phyloP scores from a whole-genome alignment of 441 rosid species.

The Euphorbia corollata region DNA sequence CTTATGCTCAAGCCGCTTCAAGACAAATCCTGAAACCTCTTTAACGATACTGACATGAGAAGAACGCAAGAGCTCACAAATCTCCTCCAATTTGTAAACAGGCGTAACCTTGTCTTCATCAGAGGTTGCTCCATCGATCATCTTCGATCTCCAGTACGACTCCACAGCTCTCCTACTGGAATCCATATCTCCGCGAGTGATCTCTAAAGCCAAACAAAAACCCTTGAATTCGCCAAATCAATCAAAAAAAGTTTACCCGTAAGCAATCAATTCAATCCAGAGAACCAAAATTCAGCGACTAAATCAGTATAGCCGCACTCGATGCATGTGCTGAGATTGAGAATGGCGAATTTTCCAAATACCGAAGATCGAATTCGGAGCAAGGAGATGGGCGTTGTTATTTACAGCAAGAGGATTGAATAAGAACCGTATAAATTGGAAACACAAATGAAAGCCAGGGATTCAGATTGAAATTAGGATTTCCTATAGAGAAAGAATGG shows the following conservation, averaged over 20 bases:
- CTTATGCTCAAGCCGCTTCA: slow-evolving; percentile 84
- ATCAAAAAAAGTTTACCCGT: slow-evolving; percentile 1
- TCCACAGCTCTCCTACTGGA: slow-evolving; percentile 99
- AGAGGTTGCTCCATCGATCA: slow-evolving; percentile 84
- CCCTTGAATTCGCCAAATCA: slow-evolving; percentile 4
- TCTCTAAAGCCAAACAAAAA: neutral
- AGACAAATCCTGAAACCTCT: slow-evolving; percentile 72
- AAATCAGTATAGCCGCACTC: slow-evolving; percentile 1
- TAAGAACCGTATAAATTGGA: neutral
- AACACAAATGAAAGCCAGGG: neutral
- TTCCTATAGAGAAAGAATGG: neutral
- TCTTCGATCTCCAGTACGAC: slow-evolving; percentile 92
- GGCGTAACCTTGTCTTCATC: slow-evolving; percentile 90
- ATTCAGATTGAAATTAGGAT: slow-evolving; percentile 1
- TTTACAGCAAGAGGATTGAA: neutral
- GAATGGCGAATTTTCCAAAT: neutral
- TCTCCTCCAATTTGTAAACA: slow-evolving; percentile 88
- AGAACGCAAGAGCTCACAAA: slow-evolving; percentile 82
- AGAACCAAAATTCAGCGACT: neutral
- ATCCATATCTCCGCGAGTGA: slow-evolving; percentile 43
- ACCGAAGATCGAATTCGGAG: neutral
- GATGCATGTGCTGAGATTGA: neutral
- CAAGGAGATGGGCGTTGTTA: too few species aligned
- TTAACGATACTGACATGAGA: slow-evolving; percentile 74
- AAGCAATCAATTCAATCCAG: slow-evolving; percentile 5